Evolutionary conservation across 2,329 filamentous ascomycete species (phyloP).

Genomic region (Aotearoamyces nothofagi): DNA sequence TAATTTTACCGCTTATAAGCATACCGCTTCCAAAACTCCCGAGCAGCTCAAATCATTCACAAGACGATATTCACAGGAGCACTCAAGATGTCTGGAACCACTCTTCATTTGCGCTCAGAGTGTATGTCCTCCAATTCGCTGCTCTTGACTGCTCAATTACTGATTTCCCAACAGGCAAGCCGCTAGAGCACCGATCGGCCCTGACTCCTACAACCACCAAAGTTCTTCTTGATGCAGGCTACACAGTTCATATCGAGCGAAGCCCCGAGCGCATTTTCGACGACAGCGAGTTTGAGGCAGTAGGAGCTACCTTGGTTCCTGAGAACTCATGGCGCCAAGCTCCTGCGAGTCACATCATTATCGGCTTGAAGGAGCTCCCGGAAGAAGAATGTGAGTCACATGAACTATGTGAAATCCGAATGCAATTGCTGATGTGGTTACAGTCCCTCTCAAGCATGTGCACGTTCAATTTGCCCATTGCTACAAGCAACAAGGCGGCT

Average conservation of each 20-base stretch:
- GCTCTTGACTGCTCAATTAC: constrained; percentile 5
- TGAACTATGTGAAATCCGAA: constrained; percentile 3
- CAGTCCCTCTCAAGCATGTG: constrained; percentile 53
- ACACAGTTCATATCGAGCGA: constrained; percentile 52
- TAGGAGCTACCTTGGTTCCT: constrained; percentile 49
- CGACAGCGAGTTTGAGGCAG: constrained; percentile 43
- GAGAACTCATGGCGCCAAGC: constrained; percentile 54
- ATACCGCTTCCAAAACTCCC: no score
- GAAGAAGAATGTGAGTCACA: constrained; percentile 43
- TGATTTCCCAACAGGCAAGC: constrained; percentile 19
- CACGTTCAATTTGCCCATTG: constrained; percentile 61
- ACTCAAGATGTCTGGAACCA: constrained; percentile 17
- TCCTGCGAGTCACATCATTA: constrained; percentile 51
- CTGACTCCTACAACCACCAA: constrained; percentile 30
- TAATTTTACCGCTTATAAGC: no score
- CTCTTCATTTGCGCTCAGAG: constrained; percentile 24
- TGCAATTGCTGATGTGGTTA: constrained; percentile 3
- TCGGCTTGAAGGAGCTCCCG: constrained; percentile 66
- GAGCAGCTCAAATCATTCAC: no score
- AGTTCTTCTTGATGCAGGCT: constrained; percentile 52
- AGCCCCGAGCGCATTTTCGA: constrained; percentile 52
- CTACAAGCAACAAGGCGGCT: constrained; percentile 65
- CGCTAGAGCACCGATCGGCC: constrained; percentile 25
- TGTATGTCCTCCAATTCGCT: constrained; percentile 16
- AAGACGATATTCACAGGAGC: no score